Base-by-base conservation (phyloP, 73 alveolate genomes). In the Strombidium stylifer region DNA sequence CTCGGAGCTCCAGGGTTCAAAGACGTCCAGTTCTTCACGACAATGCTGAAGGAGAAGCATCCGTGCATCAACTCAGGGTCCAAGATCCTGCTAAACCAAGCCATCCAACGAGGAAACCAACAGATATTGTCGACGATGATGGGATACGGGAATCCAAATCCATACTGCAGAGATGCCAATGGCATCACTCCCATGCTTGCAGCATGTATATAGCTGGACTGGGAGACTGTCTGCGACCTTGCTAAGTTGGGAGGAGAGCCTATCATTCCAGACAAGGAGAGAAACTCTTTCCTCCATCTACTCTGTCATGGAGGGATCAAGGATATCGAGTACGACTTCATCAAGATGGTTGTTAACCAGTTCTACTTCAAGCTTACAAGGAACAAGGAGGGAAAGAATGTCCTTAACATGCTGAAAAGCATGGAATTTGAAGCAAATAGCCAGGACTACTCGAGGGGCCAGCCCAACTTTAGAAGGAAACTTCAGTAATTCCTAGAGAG, bases 141-240 rank as follows among this genome's bases (percentile, higher is more conserved):
- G 10, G 88, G 66, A 32, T 54, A 31, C 28, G 88, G 88, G 15
- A 76, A 66, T 32, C 82, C 88, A 2, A 52, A 76, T 48, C 57
- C 35, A 41, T 66, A 51, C 37, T 51, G 31, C 11, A 76, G 61
- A 54, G 88, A 76, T 24, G 19, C 26, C 19, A 57, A 66, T 51
- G 88, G 88, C 0, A 48, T 31, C 20, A 70, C 88, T 21, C 75
- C 88, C 15, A 65, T 76, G 27, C 88, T 65, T 46, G 54, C 66
- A 5, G 88, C 88, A 0, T 81, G 75, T 14, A 19, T 37, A 11
- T 65, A 76, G 59, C 44, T 69, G 10, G 82, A 69, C 36, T 24
- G 27, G 58, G 78, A 64, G 26, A 45, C 78, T 15, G 64, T 76
- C 57, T 74, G 66, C 41, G 19, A 23, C 14, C 76, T 76, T 0